A percentile compares a stretch with the other conserved stretches of the same genome.
Conservation (phyloP, 2,329 filamentous ascomycete genomes). For the Elsinoe fawcettii region DNA sequence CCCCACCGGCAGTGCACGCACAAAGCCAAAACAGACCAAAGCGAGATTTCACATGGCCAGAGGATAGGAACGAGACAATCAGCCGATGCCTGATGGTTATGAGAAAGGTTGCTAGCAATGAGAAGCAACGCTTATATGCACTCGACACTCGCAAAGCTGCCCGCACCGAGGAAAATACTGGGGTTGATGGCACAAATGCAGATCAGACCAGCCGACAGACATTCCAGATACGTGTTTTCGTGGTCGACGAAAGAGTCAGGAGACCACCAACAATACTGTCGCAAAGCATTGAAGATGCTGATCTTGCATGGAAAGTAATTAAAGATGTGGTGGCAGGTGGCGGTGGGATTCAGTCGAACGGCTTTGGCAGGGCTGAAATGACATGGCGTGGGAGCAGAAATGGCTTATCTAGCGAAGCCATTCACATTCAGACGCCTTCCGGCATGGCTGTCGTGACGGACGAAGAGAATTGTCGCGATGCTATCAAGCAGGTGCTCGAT, state of each 20-base stretch:
- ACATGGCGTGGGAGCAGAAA: background rate
- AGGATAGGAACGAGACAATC: constrained; percentile 48
- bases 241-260: background rate
- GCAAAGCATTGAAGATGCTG: background rate
- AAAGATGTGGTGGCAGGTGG: background rate
- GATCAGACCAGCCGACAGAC: background rate
- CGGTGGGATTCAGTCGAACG: background rate
- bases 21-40: background rate
- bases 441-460: constrained; percentile 2
- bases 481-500: constrained; percentile 8
- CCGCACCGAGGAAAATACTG: constrained; percentile 35
- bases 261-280: background rate
- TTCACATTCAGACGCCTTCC: constrained; percentile 10
- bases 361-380: background rate
- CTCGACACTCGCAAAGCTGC: constrained; percentile 48
- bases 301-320: background rate
- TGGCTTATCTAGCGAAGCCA: background rate
- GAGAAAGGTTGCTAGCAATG: constrained; percentile 53
- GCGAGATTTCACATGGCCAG: constrained; percentile 45
- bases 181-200: background rate
- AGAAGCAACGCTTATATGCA: constrained; percentile 51
- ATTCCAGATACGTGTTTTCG: background rate
- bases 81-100: constrained; percentile 50
- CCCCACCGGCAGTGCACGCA: background rate
- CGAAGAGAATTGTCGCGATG: background rate